Conservation (phyloP, 2,329 filamentous ascomycete genomes). For the Fusarium paranaense region DNA sequence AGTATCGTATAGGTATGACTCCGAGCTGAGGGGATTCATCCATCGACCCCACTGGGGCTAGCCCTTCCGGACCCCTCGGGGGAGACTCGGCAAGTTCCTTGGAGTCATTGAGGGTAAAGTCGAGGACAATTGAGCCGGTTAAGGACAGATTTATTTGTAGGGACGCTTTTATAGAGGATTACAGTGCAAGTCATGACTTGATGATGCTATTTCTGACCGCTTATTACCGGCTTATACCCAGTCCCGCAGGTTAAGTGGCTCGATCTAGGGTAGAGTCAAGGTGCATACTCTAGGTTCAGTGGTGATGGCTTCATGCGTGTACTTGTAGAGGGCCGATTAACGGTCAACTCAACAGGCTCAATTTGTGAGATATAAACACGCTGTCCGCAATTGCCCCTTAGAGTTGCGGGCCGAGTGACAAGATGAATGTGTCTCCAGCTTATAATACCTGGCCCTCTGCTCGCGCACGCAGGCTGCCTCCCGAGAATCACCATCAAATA, state of each 20-base stretch:
- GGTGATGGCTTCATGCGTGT: background rate
- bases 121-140: background rate
- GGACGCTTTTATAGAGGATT: background rate
- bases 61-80: conserved; percentile 36
- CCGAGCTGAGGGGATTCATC: conserved; percentile 16
- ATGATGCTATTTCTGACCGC: background rate
- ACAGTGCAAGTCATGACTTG: background rate
- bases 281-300: background rate
- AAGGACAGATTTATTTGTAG: background rate
- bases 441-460: background rate
- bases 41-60: conserved; percentile 44
- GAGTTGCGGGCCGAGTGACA: background rate
- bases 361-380: background rate
- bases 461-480: background rate
- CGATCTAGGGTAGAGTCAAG: conserved; percentile 13
- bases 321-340: background rate
- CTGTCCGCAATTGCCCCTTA: background rate
- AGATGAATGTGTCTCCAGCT: background rate
- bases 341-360: background rate
- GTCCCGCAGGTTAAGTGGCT: conserved; percentile 12
- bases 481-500: background rate
- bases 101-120: background rate
- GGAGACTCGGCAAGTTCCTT: conserved; percentile 12
- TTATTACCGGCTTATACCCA: conserved; percentile 14
- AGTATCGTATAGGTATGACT: conserved; percentile 30